Base-by-base conservation (phyloP, 768 basidiomycete genomes). In the Pleurotus salmoneostramineus region DNA sequence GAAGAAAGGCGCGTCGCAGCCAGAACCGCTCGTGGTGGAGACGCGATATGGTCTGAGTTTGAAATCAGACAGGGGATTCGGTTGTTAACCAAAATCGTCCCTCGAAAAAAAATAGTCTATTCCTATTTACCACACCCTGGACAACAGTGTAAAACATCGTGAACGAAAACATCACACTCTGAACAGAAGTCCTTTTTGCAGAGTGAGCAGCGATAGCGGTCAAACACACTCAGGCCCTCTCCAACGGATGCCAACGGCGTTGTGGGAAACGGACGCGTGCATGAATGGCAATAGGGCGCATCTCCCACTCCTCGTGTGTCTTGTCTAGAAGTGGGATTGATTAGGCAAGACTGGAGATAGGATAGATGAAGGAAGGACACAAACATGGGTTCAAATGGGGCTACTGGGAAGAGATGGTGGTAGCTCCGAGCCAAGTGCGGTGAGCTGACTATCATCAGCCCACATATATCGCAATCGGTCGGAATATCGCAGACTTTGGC, bases 401-500 rank as follows among this genome's bases (percentile, higher is more conserved):
- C 92, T 42, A 98, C 97, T 0, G 97, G 97, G 71, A 99, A 98
- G 44, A 99, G 70, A 68, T 95, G 95, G 63, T 95, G 90, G 68
- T 95, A 96, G 66, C 95, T 98, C 64, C 97, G 78, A 36, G 97
- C 97, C 56, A 99, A 79, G 77, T 98, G 97, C 11, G 97, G 96
- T 50, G 94, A 94, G 71, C 91, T 95, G 60, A 99, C 97, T 62
- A 99, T 93, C 91, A 98, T 97, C 63, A 99, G 75, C 6, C 93
- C 93, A 64, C 97, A 99, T 34, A 98, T 88, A 70, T 95, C 90
- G 68, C 97, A 99, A 68, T 98, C 97, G 6, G 96, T 98, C 37
- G 97, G 97, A 4, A 98, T 93, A 66, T 98, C 96, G 78, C 97
- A 99, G 35, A 98, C 82, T 78, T 95, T 93, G 40, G 91, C 85